phyloP scores from a whole-genome alignment of 225 moss, liverwort and hornwort genomes.

The Marchantia polymorpha region DNA sequence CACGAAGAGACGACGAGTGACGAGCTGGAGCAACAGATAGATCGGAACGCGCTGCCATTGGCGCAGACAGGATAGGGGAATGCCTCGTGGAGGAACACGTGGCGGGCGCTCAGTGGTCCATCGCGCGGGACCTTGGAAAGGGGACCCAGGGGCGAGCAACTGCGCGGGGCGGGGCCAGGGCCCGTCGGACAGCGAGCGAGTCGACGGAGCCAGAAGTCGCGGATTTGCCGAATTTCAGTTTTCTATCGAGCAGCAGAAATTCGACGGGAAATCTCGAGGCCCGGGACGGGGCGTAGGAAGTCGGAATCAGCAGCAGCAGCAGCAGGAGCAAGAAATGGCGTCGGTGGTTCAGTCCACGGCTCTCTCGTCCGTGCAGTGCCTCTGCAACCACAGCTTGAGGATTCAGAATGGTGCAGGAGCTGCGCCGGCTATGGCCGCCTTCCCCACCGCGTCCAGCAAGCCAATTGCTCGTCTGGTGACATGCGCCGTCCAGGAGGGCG shows the following conservation, averaged over 20 bases:
- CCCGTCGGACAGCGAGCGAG: not conserved
- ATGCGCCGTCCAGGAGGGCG: not conserved
- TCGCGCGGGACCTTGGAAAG: not conserved
- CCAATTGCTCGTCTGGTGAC: slow-evolving; percentile 1
- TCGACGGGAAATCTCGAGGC: not conserved
- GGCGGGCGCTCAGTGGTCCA: not conserved
- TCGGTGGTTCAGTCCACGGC: slow-evolving; percentile 11
- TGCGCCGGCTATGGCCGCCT: slow-evolving; percentile 15
- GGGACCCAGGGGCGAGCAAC: not conserved
- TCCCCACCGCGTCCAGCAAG: slow-evolving; percentile 3
- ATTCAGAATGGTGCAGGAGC: slow-evolving; percentile 8
- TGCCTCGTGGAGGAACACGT: slow-evolving; percentile 1
- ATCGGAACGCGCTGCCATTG: slow-evolving; percentile 19
- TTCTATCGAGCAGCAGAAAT: not conserved
- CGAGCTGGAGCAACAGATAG: not conserved
- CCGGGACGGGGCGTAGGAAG: not conserved
- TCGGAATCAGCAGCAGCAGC: not conserved
- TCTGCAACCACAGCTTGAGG: slow-evolving; percentile 15
- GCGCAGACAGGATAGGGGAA: slow-evolving; percentile 20
- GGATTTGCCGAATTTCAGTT: not conserved
- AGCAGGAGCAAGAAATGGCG: slow-evolving; percentile 8
- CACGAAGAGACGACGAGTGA: not conserved
- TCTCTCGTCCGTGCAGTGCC: slow-evolving; percentile 15
- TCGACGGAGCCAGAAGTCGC: not conserved
- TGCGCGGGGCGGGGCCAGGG: not conserved